These are phyloP conservation scores for Malus sylvestris DNA, from an alignment of 306 rosid genomes.

Conservation along the genomic window DNA sequence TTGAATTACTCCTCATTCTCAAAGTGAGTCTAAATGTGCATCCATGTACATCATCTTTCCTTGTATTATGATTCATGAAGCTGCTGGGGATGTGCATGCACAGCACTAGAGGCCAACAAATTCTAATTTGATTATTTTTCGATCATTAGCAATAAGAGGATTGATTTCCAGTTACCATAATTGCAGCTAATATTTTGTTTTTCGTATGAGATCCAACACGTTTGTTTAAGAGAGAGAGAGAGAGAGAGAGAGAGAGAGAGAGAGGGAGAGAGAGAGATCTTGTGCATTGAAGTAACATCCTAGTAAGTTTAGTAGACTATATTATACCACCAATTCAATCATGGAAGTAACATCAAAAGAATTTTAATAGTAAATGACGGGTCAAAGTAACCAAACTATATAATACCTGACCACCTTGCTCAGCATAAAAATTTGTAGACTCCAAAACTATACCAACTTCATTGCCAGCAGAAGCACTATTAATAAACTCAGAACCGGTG, in stretches of 20 bases:
- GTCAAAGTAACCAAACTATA: neutral
- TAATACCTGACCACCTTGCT: constrained; percentile 99
- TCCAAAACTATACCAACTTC: constrained; percentile 77
- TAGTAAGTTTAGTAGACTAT: neutral
- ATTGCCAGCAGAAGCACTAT: constrained; percentile 41
- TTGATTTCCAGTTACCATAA: neutral
- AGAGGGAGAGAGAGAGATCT: neutral
- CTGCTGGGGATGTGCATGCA: neutral
- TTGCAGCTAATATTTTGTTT: neutral
- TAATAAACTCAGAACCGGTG: constrained; percentile 67
- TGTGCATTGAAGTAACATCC: neutral
- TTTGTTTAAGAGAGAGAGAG: neutral
- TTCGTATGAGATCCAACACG: neutral
- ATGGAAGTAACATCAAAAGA: neutral
- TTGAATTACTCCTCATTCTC: neutral
- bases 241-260: too few species aligned
- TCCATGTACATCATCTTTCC: neutral
- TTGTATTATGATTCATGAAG: neutral
- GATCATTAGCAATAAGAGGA: neutral
- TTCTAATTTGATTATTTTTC: neutral
- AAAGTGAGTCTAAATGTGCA: neutral
- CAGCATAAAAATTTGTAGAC: constrained; percentile 96
- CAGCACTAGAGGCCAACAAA: neutral
- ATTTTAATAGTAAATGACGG: neutral
- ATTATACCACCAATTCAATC: neutral